Evolutionary conservation across 2,329 filamentous ascomycete genomes (phyloP).

Genomic region (Fusarium haematococcum): DNA sequence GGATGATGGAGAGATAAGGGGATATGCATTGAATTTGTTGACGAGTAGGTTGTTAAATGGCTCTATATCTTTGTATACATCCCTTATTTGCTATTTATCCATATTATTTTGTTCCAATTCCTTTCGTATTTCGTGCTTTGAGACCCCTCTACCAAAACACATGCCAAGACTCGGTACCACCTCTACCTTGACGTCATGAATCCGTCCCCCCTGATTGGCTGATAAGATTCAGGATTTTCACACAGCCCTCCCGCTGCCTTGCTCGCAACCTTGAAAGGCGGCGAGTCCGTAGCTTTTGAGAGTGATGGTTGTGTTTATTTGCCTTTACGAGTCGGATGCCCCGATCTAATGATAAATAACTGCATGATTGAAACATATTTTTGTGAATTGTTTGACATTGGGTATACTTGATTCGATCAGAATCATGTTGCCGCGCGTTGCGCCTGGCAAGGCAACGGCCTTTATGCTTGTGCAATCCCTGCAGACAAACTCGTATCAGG

Average conservation of each 20-base stretch:
- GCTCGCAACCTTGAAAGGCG: conserved; percentile 28
- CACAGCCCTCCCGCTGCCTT: conserved; percentile 22
- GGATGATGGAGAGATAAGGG: neutral
- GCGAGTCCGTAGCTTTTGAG: conserved; percentile 26
- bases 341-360: neutral
- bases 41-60: neutral
- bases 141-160: neutral
- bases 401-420: neutral
- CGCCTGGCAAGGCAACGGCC: conserved; percentile 10
- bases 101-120: neutral
- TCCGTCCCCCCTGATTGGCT: conserved; percentile 36
- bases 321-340: conserved; percentile 7
- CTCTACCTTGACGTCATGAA: conserved; percentile 43
- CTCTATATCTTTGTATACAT: neutral
- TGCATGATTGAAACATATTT: conserved; percentile 14
- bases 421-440: conserved; percentile 33
- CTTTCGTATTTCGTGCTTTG: neutral
- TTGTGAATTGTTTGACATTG: neutral
- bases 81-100: neutral
- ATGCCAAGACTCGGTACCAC: conserved; percentile 4
- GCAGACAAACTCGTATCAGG: conserved; percentile 28
- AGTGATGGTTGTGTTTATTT: neutral
- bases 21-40: neutral
- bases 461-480: conserved; percentile 26
- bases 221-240: conserved; percentile 32